phyloP scores from a whole-genome alignment of 108 stramenopile genomes.

The Pseudonitzschia multistriata region DNA sequence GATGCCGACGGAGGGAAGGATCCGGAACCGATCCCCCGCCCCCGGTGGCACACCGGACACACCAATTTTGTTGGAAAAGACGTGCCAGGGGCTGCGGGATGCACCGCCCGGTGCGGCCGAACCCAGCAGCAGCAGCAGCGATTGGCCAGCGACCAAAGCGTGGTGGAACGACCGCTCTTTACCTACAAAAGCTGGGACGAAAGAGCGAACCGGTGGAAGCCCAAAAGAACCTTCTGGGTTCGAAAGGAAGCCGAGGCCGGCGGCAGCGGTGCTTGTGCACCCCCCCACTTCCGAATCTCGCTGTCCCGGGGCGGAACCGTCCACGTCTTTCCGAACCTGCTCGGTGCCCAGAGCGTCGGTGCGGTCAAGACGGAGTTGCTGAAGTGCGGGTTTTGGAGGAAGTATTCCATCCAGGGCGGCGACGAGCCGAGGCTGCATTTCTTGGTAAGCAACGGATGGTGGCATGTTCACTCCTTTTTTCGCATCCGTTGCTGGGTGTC shows the following conservation, averaged over 20 bases:
- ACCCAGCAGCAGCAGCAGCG: not conserved
- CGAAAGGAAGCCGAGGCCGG: not conserved
- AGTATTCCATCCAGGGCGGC: conserved; percentile 27
- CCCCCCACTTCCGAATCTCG: not conserved
- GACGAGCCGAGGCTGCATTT: conserved; percentile 35
- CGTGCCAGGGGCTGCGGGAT: not conserved
- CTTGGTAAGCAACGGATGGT: too few species aligned
- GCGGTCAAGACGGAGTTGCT: conserved; percentile 15
- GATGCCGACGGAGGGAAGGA: too few species aligned
- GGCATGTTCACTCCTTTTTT: too few species aligned
- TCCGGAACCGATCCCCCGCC: too few species aligned
- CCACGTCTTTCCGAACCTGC: conserved; percentile 3
- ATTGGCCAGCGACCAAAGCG: not conserved
- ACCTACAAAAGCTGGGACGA: conserved; percentile 7
- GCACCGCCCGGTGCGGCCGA: not conserved
- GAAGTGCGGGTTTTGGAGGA: conserved; percentile 15
- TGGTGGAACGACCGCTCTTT: not conserved
- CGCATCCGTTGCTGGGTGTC: too few species aligned
- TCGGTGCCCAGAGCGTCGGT: not conserved
- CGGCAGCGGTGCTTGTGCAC: not conserved
- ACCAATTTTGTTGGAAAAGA: too few species aligned
- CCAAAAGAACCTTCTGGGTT: not conserved
- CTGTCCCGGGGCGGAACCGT: conserved; percentile 5
- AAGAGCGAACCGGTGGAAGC: not conserved
- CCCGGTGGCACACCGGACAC: too few species aligned